Base-by-base conservation (phyloP, 129 eudicot genomes). In the Tanacetum coccineum region DNA sequence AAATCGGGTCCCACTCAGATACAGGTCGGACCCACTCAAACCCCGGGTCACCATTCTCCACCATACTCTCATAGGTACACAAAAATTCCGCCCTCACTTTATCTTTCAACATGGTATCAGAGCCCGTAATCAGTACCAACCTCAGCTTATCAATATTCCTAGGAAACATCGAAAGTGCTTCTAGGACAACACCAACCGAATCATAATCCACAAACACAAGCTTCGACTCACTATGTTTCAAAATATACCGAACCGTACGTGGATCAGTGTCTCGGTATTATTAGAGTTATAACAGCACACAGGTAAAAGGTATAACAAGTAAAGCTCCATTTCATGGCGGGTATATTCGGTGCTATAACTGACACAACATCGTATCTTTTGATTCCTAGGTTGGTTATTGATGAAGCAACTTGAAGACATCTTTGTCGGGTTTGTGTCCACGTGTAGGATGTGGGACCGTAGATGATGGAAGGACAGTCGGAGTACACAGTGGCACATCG, bases 251-350 rank as follows among this genome's bases (percentile, higher is more conserved):
- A 82, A 82, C 63, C 0, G 91, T 70, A 3, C 76, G 71, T 13
- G 88, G 70, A 54, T 87, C 88, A 6, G 82, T n/a, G 83, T n/a
- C 88, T 84, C n/a, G 45, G 79, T 78, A n/a, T 87, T 87, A 45
- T 84, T 73, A 2, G 78, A 70, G 40, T 87, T 87, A 13, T 74
- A 7, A 87, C 47, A 2, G 87, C 84, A 0, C 90, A n/a, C 90
- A 13, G 89, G 89, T 64, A 66, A 83, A 72, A 4, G 90, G 87
- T 18, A 81, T 71, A 40, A 85, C 95, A 28, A 87, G 18, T 84
- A 81, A 10, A 87, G 85, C 78, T 87, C 90, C 62, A n/a, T n/a
- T 75, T 84, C 79, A 79, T 81, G 63, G 90, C 85, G 2, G 88
- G 88, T 19, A 82, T 40, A 19, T 84, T 87, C 2, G 91, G 95